A percentile compares a stretch with the other conserved stretches of the same genome.
phyloP scores from a whole-genome alignment of 2,329 filamentous ascomycete species.

The Calonectria fujianensis region DNA sequence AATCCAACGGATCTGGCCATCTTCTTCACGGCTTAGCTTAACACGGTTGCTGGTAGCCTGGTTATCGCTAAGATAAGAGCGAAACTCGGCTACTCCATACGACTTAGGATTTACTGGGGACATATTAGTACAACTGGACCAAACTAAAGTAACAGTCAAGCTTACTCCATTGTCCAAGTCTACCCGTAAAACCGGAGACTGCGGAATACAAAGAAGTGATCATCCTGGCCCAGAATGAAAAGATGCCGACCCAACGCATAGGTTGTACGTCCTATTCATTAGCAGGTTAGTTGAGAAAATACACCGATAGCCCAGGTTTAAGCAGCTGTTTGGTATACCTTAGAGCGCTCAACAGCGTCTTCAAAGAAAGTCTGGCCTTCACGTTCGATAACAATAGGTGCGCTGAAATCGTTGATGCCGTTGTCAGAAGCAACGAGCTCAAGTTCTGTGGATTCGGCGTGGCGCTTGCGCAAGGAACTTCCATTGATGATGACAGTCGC shows the following conservation, averaged over 20 bases:
- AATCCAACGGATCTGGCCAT: conserved; percentile 52
- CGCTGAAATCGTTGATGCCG: conserved; percentile 40
- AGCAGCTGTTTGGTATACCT: conserved; percentile 35
- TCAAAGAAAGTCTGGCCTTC: conserved; percentile 40
- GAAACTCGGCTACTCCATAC: conserved; percentile 52
- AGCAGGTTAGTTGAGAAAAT: conserved; percentile 17
- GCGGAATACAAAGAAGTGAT: conserved; percentile 54
- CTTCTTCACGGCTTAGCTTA: conserved; percentile 49
- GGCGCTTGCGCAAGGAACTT: conserved; percentile 55
- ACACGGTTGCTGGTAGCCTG: conserved; percentile 55
- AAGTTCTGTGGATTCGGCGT: conserved; percentile 56
- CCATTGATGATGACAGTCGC: conserved; percentile 54
- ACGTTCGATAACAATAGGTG: conserved; percentile 47
- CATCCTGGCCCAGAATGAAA: conserved; percentile 56
- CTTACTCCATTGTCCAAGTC: conserved; percentile 53
- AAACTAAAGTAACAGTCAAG: not conserved
- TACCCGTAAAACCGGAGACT: conserved; percentile 54
- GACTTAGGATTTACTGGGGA: conserved; percentile 51
- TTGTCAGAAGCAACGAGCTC: conserved; percentile 55
- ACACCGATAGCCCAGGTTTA: not conserved
- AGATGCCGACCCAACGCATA: conserved; percentile 50
- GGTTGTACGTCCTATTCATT: conserved; percentile 40
- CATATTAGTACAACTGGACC: conserved; percentile 33
- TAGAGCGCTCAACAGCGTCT: conserved; percentile 38
- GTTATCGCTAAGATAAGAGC: conserved; percentile 46